Base-by-base conservation (phyloP, 2,329 filamentous ascomycete species). In the Falciphora oryzae region DNA sequence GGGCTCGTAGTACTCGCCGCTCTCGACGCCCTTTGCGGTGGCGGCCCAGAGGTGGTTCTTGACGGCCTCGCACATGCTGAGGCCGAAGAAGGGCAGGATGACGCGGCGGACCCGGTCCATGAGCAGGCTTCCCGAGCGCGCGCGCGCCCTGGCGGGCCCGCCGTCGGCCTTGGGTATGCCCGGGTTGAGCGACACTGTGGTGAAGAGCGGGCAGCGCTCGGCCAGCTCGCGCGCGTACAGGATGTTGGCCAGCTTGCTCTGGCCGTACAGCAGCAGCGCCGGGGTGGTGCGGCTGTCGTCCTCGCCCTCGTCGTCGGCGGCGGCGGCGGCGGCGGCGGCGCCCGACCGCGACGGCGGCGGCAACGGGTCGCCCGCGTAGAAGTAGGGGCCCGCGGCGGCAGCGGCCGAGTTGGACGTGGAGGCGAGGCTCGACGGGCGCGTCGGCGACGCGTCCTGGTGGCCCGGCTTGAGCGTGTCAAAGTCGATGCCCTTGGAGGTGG, bases 21-120 rank as follows among this genome's bases (percentile, higher is more conserved):
- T 73, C 53, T 65, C 69, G 0, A 75, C 71, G n/a, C 74, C 72
- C 6, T 69, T 69, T 3, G 73, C 68, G n/a, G 75, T 74, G 1
- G 75, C 72, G 16, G 76, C 78, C 79, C 79, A 81, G 3, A 81
- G 71, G 69, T 80, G 78, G 64, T 78, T 79, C 66, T 69, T 72
- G 4, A 71, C 75, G 0, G 79, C 79, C 32, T 73, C 65, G 28
- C 74, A 70, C 22, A 65, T 27, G 18, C 29, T 35, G 14, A 61
- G 16, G 2, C 73, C 27, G n/a, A 70, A 44, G 5, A 32, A 35
- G 11, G 64, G 44, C 0, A 69, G 68, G 44, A 66, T 13, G 2
- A 68, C 0, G 50, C 65, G 64, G 44, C 44, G 35, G 61, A 63
- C 22, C 28, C 61, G 27, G 18, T 57, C 50, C 59, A 70, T 65